A percentile compares a stretch with the other conserved stretches of the same genome.
phyloP scores from a whole-genome alignment of 169 alveolate species.

The Cryptosporidium meleagridis region DNA sequence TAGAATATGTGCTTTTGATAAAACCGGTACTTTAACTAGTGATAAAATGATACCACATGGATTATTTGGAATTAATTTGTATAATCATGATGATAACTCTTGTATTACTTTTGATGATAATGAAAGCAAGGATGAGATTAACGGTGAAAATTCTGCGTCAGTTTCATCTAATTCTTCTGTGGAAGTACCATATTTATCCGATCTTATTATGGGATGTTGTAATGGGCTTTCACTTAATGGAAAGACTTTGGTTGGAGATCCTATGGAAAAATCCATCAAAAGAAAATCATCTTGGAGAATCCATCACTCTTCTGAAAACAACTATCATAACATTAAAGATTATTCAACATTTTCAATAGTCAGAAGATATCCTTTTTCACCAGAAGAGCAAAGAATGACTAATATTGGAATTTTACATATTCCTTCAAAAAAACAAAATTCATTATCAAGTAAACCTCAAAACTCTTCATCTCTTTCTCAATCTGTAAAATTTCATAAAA shows the following conservation, averaged over 20 bases:
- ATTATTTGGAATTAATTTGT: conserved; percentile 43
- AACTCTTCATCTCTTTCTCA: background rate
- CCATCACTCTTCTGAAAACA: conserved; percentile 1
- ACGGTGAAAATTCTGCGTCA: too few relatives aligned
- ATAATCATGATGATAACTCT: background rate
- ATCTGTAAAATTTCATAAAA: background rate
- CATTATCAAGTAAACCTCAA: background rate
- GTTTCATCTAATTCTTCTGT: background rate
- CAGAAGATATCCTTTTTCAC: conserved; percentile 86
- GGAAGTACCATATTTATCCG: conserved; percentile 81
- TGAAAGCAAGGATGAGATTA: background rate
- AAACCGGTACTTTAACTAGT: conserved; percentile 98
- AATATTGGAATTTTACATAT: conserved; percentile 59
- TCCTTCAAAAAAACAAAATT: background rate
- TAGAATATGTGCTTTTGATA: conserved; percentile 94
- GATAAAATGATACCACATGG: conserved; percentile 88
- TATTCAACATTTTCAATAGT: conserved; percentile 71
- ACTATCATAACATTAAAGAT: background rate
- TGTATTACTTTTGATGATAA: conserved; percentile 3
- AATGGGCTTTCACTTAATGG: conserved; percentile 90
- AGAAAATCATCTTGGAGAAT: conserved; percentile 48
- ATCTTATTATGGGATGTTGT: conserved; percentile 94
- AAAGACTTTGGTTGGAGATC: conserved; percentile 94
- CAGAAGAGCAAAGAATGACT: conserved; percentile 89
- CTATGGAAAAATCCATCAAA: conserved; percentile 87